Percentiles rank a stretch among this genome's conserved stretches.
These are phyloP conservation scores for Cyberlindnera veronae DNA, from an alignment of 805 yeast species.

Conservation along the genomic window DNA sequence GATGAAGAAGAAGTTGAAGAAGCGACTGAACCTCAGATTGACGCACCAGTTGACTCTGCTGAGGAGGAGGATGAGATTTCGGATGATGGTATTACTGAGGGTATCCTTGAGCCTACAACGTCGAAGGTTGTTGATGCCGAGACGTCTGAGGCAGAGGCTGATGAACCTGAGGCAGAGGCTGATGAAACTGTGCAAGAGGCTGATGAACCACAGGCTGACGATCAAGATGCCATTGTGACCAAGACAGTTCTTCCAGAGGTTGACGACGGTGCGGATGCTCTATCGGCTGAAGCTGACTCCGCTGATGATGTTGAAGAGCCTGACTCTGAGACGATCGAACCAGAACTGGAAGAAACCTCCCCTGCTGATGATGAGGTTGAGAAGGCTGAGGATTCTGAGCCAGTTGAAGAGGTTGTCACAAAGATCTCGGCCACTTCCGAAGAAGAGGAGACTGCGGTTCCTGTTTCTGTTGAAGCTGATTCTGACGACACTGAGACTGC, in stretches of 20 bases:
- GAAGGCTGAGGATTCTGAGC: not conserved
- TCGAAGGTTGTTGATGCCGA: not conserved
- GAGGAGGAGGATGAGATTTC: not conserved
- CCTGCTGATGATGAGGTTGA: not conserved
- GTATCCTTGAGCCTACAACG: not conserved
- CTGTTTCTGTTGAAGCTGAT: not conserved
- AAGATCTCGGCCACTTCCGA: not conserved
- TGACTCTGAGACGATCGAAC: too few relatives aligned
- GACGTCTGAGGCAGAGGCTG: not conserved
- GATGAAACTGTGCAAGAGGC: not conserved
- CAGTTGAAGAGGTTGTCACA: not conserved
- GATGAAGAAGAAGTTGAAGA: not conserved
- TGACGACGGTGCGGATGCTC: not conserved
- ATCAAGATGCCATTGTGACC: not conserved
- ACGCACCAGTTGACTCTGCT: not conserved
- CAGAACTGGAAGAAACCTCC: not conserved
- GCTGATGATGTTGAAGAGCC: conserved; percentile 1
- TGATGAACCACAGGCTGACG: not conserved
- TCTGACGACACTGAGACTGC: not conserved
- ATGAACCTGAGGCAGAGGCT: not conserved
- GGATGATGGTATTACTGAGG: not conserved
- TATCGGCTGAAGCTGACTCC: not conserved
- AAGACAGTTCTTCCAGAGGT: not conserved
- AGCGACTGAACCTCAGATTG: not conserved
- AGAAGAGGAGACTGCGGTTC: too few relatives aligned